Percentiles rank a stretch among this genome's conserved stretches.
phyloP scores from a whole-genome alignment of 306 rosid genomes.

The Citrullus colocynthis region DNA sequence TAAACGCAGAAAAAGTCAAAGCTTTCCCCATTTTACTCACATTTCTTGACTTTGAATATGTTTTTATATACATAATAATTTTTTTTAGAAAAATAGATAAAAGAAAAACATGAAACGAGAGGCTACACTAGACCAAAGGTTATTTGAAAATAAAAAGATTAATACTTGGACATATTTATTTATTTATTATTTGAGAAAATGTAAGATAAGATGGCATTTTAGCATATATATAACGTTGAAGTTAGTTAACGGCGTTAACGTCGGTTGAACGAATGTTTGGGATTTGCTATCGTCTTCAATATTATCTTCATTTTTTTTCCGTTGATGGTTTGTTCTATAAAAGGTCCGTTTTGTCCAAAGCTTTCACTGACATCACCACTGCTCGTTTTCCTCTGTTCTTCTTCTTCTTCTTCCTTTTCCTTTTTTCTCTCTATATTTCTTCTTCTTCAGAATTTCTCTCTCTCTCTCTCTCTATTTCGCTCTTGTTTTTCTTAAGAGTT shows the following conservation, averaged over 20 bases:
- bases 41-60: no score
- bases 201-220: no score
- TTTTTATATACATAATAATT: no score
- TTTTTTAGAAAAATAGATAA: no score
- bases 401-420: neutral
- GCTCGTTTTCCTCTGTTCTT: conserved; percentile 20
- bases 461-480: neutral
- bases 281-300: conserved; percentile 10
- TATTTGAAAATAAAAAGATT: no score
- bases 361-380: conserved; percentile 27
- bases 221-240: conserved; percentile 10
- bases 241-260: conserved; percentile 35
- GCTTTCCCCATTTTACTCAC: neutral
- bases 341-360: conserved; percentile 22
- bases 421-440: conserved; percentile 4
- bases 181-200: no score
- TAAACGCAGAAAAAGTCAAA: no score
- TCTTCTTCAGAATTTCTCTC: neutral
- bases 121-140: no score
- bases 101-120: no score
- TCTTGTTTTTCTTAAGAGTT: neutral
- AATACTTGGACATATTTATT: no score
- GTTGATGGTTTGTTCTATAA: neutral
- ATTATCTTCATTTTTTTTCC: neutral
- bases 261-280: neutral